Conservation (phyloP, 441 rosid species). For the Euphorbia celastroides region DNA sequence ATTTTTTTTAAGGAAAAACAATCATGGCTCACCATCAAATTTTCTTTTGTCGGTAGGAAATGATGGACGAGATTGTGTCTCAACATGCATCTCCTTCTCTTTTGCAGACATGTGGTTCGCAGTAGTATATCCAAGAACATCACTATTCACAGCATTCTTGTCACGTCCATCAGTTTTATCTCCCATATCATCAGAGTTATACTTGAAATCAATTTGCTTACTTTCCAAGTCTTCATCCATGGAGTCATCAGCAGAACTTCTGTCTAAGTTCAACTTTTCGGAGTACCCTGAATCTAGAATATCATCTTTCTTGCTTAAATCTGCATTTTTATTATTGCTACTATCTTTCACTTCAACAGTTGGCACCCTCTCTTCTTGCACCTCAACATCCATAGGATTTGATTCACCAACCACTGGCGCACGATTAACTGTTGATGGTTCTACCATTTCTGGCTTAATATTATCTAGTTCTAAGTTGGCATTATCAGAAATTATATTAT, state of each 20-base stretch:
- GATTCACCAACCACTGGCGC: conserved; percentile 63
- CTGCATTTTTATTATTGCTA: conserved; percentile 53
- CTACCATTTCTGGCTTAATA: conserved; percentile 79
- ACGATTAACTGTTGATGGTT: conserved; percentile 60
- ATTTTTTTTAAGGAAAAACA: background rate
- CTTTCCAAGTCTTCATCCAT: conserved; percentile 89
- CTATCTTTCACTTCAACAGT: conserved; percentile 76
- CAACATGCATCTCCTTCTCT: conserved; percentile 33
- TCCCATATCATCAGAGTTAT: conserved; percentile 45
- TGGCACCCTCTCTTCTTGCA: conserved; percentile 57
- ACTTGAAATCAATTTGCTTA: conserved; percentile 67
- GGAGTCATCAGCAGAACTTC: conserved; percentile 96
- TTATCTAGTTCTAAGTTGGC: conserved; percentile 93
- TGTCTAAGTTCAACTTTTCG: conserved; percentile 91
- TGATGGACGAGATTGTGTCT: conserved; percentile 28
- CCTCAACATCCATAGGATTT: conserved; percentile 90
- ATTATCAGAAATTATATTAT: conserved; percentile 92
- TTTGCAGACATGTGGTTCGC: conserved; percentile 39
- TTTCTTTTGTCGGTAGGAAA: conserved; percentile 76
- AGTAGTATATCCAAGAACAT: conserved; percentile 38
- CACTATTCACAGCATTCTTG: conserved; percentile 35
- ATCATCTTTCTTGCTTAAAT: conserved; percentile 61
- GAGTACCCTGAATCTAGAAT: conserved; percentile 62
- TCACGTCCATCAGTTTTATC: conserved; percentile 45
- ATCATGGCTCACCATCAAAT: conserved; percentile 54